Evolutionary conservation across 805 yeast species (phyloP).

Genomic region (Candida verbasci): DNA sequence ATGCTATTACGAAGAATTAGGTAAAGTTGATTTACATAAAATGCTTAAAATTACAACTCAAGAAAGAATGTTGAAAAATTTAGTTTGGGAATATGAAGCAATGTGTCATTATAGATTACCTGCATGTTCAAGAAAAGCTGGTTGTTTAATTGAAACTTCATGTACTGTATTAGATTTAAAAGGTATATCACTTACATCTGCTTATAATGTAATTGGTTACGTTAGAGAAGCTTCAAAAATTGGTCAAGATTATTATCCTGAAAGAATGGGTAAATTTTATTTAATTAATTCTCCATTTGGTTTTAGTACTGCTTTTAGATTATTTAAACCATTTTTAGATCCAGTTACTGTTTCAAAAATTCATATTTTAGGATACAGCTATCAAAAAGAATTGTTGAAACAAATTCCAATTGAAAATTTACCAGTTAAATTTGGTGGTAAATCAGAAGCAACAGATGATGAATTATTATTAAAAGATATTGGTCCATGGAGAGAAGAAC

Average conservation of each 20-base stretch:
- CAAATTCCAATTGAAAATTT: constrained; percentile 93
- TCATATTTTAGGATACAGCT: constrained; percentile 75
- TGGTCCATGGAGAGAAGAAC: constrained; percentile 96
- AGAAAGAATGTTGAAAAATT: constrained; percentile 92
- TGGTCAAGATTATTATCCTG: constrained; percentile 97
- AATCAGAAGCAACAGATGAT: constrained; percentile 62
- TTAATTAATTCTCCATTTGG: constrained; percentile 97
- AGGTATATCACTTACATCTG: constrained; percentile 83
- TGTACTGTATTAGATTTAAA: constrained; percentile 95
- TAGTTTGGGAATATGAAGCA: constrained; percentile 97
- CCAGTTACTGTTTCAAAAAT: constrained; percentile 97
- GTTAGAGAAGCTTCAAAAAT: constrained; percentile 90
- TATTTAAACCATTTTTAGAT: constrained; percentile 91
- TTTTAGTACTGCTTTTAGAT: constrained; percentile 85
- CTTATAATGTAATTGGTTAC: constrained; percentile 79
- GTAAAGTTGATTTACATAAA: constrained; percentile 81
- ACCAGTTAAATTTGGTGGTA: constrained; percentile 89
- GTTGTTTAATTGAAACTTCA: constrained; percentile 83
- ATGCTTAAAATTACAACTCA: constrained; percentile 92
- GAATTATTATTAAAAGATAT: constrained; percentile 84
- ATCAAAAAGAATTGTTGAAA: constrained; percentile 76
- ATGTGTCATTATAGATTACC: constrained; percentile 82
- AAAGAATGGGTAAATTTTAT: constrained; percentile 98
- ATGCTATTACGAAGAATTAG: constrained; percentile 89
- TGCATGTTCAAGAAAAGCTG: constrained; percentile 84